Conservation (phyloP, 1,139 yeast genomes). For the Magnusiomyces suaveolens region DNA sequence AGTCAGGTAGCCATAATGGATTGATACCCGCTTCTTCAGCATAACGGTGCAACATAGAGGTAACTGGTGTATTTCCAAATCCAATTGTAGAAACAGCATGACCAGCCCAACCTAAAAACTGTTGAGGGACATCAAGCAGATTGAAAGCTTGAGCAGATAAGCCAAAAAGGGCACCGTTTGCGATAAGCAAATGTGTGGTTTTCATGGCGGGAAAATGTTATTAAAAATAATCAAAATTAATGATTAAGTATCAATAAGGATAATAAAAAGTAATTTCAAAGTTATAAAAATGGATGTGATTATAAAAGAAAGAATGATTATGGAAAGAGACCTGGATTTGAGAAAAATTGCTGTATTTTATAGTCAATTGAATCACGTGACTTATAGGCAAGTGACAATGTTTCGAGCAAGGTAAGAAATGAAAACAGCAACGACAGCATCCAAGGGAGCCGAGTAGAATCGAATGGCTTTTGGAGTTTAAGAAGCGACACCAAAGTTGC, state of each 20-base stretch:
- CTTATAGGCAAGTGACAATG: no score
- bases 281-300: not conserved
- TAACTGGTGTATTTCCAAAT: constrained; percentile 3
- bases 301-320: not conserved
- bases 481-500: no score
- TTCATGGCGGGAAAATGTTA: not conserved
- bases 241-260: not conserved
- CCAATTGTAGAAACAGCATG: not conserved
- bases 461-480: no score
- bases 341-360: no score
- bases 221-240: not conserved
- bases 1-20: constrained; percentile 1
- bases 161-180: not conserved
- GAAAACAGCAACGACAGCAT: no score
- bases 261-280: not conserved
- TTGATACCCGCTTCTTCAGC: constrained; percentile 2
- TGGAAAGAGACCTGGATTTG: not conserved
- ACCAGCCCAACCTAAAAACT: not conserved
- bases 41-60: not conserved
- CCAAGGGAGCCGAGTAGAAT: no score
- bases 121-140: constrained; percentile 3
- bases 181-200: not conserved
- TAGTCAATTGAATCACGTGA: no score
- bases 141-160: not conserved
- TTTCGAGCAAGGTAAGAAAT: no score